Evolutionary conservation across 495 filamentous ascomycete species (phyloP).

Genomic region (Chaetomium fimeti): DNA sequence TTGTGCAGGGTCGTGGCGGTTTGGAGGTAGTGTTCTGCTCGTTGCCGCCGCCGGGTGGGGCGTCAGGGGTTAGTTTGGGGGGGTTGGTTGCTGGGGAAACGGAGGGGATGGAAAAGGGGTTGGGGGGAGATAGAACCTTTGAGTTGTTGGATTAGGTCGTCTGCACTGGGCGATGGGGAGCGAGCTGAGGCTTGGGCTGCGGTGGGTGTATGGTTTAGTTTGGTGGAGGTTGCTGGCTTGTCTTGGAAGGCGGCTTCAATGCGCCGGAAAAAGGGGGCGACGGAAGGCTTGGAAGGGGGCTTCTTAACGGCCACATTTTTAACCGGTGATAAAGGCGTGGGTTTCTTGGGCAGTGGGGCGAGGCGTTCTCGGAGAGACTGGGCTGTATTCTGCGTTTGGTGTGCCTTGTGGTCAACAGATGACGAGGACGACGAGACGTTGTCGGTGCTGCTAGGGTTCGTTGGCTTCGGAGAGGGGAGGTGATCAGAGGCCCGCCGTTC

Average conservation of each 20-base stretch:
- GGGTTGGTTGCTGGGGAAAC: neutral
- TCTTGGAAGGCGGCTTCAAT: conserved; percentile 23
- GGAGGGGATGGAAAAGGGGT: neutral
- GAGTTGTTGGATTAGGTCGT: conserved; percentile 25
- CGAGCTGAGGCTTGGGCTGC: neutral
- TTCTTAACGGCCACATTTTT: neutral
- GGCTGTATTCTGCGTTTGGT: neutral
- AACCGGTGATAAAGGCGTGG: neutral
- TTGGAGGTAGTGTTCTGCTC: conserved; percentile 26
- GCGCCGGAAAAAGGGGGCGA: conserved; percentile 24
- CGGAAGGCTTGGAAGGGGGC: conserved; percentile 10
- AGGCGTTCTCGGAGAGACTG: conserved; percentile 22
- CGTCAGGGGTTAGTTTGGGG: too few relatives aligned
- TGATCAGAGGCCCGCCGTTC: neutral
- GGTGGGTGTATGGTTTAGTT: neutral
- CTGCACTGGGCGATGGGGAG: conserved; percentile 18
- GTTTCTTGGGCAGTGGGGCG: conserved; percentile 3
- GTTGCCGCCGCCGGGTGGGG: neutral
- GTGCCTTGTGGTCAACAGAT: conserved; percentile 2
- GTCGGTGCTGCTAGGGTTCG: conserved; percentile 22
- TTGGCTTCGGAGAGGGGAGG: conserved; percentile 18
- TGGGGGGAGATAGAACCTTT: conserved; percentile 16
- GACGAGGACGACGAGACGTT: conserved; percentile 8
- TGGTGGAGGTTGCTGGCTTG: neutral
- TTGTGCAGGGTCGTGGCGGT: conserved; percentile 23